Evolutionary conservation across 179 eudicot species (phyloP).

Genomic region (Sideroxylon spinosum): DNA sequence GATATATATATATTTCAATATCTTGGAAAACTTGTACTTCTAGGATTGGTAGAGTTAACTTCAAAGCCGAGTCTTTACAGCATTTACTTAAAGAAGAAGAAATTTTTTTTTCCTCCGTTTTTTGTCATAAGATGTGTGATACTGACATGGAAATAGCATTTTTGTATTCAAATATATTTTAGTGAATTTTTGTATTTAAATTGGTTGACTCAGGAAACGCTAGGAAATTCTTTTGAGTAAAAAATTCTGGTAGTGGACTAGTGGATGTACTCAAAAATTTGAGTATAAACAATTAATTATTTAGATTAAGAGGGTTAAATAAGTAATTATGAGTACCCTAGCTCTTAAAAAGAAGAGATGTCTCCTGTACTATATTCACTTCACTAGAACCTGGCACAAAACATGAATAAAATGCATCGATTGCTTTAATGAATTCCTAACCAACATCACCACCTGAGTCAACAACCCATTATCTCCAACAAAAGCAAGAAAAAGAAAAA

Average conservation of each 20-base stretch:
- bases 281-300: no score
- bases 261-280: not conserved
- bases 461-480: conserved; percentile 43
- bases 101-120: no score
- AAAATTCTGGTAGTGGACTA: no score
- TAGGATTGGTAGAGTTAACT: conserved; percentile 13
- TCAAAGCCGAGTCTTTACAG: not conserved
- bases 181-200: no score
- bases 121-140: no score
- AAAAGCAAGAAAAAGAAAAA: conserved; percentile 39
- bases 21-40: not conserved
- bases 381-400: not conserved
- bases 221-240: no score
- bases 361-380: no score
- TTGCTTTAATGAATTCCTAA: conserved; percentile 50
- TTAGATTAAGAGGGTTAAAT: not conserved
- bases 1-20: not conserved
- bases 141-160: no score
- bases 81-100: not conserved
- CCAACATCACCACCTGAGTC: conserved; percentile 53
- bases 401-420: conserved; percentile 37
- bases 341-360: conserved; percentile 14
- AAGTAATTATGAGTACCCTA: conserved; percentile 9
- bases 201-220: no score
- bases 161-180: no score